These are phyloP conservation scores for Cichorium intybus DNA, from an alignment of 140 eudicot genomes.

Conservation along the genomic window DNA sequence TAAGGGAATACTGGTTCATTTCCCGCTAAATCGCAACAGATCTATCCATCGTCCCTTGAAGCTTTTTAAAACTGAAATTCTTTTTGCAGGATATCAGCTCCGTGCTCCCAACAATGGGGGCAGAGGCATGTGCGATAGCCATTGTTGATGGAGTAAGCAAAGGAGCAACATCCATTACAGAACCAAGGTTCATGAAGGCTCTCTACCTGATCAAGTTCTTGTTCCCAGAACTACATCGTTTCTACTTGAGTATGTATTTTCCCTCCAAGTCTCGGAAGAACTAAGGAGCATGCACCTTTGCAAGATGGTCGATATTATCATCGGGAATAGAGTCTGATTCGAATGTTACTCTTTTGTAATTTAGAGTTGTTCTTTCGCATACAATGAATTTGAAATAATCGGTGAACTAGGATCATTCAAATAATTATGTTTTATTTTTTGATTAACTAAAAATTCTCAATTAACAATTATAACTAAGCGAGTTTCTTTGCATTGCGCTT, in stretches of 20 bases:
- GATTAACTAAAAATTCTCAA: no score
- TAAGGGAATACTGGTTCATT: background rate
- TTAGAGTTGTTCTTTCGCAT: background rate
- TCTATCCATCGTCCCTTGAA: no score
- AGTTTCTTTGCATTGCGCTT: no score
- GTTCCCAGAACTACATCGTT: slow-evolving; percentile 21
- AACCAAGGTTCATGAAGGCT: slow-evolving; percentile 24
- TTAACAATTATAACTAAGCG: no score
- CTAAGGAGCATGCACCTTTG: background rate
- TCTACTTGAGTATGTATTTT: background rate
- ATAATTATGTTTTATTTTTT: background rate
- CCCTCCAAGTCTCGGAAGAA: background rate
- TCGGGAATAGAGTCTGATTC: background rate
- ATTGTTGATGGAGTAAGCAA: slow-evolving; percentile 29
- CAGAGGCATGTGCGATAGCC: slow-evolving; percentile 34
- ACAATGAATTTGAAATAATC: background rate
- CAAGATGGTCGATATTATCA: background rate
- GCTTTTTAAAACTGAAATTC: background rate
- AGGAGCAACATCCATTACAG: slow-evolving; percentile 20
- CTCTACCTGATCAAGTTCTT: slow-evolving; percentile 20
- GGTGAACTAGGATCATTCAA: background rate
- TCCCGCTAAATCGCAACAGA: background rate
- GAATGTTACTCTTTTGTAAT: background rate
- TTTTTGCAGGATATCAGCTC: background rate
- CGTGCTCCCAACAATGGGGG: slow-evolving; percentile 16